Conservation (phyloP, 192 early-diverging fungal species). For the Irineochytrium annulatum region DNA sequence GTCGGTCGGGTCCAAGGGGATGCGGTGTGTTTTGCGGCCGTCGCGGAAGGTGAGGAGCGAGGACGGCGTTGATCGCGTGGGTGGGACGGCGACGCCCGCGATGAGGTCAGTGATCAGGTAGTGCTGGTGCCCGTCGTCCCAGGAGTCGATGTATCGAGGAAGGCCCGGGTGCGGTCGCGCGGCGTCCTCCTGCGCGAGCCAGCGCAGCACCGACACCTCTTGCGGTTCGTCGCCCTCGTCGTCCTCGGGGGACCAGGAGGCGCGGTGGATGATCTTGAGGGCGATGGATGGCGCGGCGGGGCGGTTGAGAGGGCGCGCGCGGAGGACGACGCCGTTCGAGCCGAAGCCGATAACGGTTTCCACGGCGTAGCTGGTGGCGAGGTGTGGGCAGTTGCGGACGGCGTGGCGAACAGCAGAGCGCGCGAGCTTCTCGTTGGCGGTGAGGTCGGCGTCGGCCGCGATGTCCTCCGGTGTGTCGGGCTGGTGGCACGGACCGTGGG, state of each 20-base stretch:
- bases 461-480: too few species aligned
- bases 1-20: neutral
- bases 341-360: slow-evolving; percentile 19
- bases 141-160: slow-evolving; percentile 1
- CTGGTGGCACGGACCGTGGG: too few species aligned
- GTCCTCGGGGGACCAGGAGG: too few species aligned
- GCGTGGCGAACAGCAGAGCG: slow-evolving; percentile 9
- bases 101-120: slow-evolving; percentile 17
- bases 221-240: neutral
- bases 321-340: slow-evolving; percentile 26
- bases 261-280: slow-evolving; percentile 28
- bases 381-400: neutral
- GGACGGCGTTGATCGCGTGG: too few species aligned
- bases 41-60: neutral
- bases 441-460: too few species aligned
- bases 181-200: neutral
- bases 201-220: slow-evolving; percentile 9
- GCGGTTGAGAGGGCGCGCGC: neutral
- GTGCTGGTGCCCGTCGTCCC: slow-evolving; percentile 21
- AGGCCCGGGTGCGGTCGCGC: neutral
- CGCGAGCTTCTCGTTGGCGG: slow-evolving; percentile 6
- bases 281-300: neutral
- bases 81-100: too few species aligned
- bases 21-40: too few species aligned
- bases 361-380: slow-evolving; percentile 2